A percentile compares a stretch with the other conserved stretches of the same genome.
Conservation (phyloP, 2,329 filamentous ascomycete species). For the Fusarium vanettenii region DNA sequence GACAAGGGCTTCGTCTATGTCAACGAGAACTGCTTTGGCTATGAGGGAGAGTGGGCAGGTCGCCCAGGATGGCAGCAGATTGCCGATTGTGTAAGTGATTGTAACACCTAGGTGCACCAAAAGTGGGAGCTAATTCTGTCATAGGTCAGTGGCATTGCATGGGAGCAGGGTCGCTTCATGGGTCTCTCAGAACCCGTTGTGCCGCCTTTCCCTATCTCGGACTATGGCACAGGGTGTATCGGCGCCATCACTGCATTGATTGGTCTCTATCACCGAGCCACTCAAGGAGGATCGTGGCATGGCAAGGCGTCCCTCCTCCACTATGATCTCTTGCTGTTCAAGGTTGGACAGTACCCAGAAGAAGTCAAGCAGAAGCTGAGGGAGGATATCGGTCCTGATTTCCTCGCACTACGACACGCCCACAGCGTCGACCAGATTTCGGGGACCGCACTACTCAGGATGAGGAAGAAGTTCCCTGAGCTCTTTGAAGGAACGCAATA, state of each 20-base stretch:
- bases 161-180: slow-evolving; percentile 73
- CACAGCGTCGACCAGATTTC: slow-evolving; percentile 76
- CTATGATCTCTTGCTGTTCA: slow-evolving; percentile 75
- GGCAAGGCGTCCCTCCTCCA: slow-evolving; percentile 74
- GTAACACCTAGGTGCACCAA: neutral
- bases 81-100: slow-evolving; percentile 66
- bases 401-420: slow-evolving; percentile 67
- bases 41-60: slow-evolving; percentile 66
- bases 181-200: slow-evolving; percentile 72
- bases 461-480: slow-evolving; percentile 32
- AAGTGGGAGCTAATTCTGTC: neutral
- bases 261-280: slow-evolving; percentile 72
- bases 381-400: slow-evolving; percentile 60
- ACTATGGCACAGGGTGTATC: slow-evolving; percentile 79
- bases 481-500: slow-evolving; percentile 20
- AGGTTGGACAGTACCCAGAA: slow-evolving; percentile 66
- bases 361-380: slow-evolving; percentile 65
- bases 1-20: slow-evolving; percentile 75
- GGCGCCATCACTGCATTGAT: slow-evolving; percentile 75
- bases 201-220: slow-evolving; percentile 72
- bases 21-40: slow-evolving; percentile 78
- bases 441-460: slow-evolving; percentile 64
- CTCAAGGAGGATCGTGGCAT: slow-evolving; percentile 73
- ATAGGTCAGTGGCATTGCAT: slow-evolving; percentile 67
- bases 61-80: slow-evolving; percentile 80